Percentiles rank a stretch among this genome's conserved stretches.
These are phyloP conservation scores for Scorias spongiosa DNA, from an alignment of 2,329 filamentous ascomycete genomes.

Conservation along the genomic window DNA sequence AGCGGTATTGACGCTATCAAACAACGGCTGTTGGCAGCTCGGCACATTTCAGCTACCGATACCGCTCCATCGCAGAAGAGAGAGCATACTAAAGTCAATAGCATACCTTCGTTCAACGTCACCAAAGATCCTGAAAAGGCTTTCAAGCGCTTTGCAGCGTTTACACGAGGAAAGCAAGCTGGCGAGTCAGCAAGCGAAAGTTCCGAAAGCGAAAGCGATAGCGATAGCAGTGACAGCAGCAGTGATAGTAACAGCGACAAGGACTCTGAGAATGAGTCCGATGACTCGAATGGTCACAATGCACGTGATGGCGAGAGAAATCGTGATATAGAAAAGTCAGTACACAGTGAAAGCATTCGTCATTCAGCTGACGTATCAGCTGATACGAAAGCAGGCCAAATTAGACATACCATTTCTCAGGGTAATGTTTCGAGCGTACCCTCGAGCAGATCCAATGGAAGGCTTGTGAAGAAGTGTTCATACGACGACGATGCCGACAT, in stretches of 20 bases:
- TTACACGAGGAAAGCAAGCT: conserved; percentile 4
- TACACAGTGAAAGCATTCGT: not conserved
- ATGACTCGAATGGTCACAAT: conserved; percentile 1
- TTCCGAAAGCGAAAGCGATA: conserved; percentile 3
- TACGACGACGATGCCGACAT: no score
- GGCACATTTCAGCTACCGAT: not conserved
- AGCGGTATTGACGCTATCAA: not conserved
- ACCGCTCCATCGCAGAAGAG: not conserved
- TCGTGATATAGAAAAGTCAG: not conserved
- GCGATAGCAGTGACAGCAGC: conserved; percentile 1
- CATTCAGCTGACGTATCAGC: not conserved
- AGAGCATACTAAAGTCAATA: not conserved
- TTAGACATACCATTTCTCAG: not conserved
- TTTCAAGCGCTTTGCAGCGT: conserved; percentile 7
- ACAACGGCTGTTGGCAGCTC: not conserved
- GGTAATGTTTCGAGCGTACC: no score
- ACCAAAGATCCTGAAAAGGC: conserved; percentile 3
- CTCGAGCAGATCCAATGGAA: no score
- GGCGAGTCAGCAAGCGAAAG: not conserved
- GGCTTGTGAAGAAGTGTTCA: no score
- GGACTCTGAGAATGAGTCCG: conserved; percentile 2
- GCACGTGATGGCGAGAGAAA: not conserved
- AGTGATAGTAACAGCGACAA: not conserved
- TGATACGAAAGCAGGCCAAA: not conserved
- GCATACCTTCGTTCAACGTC: not conserved